phyloP scores from a whole-genome alignment of 2,329 filamentous ascomycete species.

The Clarireedia hainanense region DNA sequence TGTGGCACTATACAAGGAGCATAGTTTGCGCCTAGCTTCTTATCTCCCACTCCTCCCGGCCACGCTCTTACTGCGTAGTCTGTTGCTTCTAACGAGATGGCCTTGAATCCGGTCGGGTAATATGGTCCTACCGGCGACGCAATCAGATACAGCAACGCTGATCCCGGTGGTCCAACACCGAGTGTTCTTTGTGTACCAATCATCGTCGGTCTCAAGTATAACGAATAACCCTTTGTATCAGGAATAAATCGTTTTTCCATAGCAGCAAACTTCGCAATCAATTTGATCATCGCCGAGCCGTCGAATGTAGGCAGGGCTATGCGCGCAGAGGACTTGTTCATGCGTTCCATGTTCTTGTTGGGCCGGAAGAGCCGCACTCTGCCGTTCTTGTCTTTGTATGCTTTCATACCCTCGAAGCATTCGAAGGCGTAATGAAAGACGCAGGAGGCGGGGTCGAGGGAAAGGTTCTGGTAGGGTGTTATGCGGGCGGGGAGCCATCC shows the following conservation, averaged over 20 bases:
- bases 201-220: constrained; percentile 93
- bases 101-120: constrained; percentile 98
- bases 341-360: constrained; percentile 88
- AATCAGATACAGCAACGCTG: constrained; percentile 88
- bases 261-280: constrained; percentile 73
- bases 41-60: constrained; percentile 95
- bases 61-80: constrained; percentile 95
- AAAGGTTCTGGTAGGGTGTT: constrained; percentile 92
- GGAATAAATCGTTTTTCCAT: constrained; percentile 89
- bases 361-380: constrained; percentile 84
- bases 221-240: constrained; percentile 75
- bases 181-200: constrained; percentile 95
- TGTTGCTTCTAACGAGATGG: constrained; percentile 88
- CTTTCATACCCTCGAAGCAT: constrained; percentile 99
- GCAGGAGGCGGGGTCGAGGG: constrained; percentile 89
- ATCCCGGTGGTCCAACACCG: constrained; percentile 85
- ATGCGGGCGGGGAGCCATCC: constrained; percentile 74
- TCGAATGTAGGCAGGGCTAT: constrained; percentile 91
- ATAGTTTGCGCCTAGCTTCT: constrained; percentile 98
- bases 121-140: constrained; percentile 95
- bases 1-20: constrained; percentile 98
- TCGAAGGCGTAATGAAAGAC: constrained; percentile 99
- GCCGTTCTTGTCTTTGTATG: constrained; percentile 80
- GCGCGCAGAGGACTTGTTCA: constrained; percentile 85
- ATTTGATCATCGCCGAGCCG: constrained; percentile 62